Evolutionary conservation across 495 filamentous ascomycete species (phyloP).

Genomic region (Penicillium angulare): DNA sequence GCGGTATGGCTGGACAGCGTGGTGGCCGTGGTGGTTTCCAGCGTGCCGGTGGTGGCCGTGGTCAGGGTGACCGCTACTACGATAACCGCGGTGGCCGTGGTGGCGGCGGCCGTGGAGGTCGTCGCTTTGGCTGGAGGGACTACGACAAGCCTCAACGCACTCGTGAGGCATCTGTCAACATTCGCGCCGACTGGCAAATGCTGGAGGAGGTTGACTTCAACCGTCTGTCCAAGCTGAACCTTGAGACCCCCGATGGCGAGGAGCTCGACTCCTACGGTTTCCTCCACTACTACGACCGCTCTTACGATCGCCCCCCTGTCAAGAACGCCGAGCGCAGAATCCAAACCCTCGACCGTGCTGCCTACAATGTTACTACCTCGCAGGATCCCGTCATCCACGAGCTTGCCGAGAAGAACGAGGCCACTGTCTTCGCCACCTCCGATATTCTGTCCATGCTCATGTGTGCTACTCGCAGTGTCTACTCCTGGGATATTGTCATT

Average conservation of each 20-base stretch:
- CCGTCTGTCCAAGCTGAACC: constrained; percentile 88
- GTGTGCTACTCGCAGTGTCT: constrained; percentile 92
- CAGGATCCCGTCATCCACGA: constrained; percentile 96
- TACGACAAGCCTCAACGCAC: constrained; percentile 97
- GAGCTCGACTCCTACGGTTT: constrained; percentile 95
- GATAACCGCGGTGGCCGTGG: constrained; percentile 56
- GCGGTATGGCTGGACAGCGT: constrained; percentile 51
- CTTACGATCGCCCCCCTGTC: constrained; percentile 87
- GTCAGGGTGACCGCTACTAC: constrained; percentile 60
- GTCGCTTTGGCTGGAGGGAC: constrained; percentile 97
- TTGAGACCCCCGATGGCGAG: constrained; percentile 91
- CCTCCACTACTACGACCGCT: constrained; percentile 94
- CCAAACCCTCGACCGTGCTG: constrained; percentile 82
- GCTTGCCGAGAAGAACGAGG: constrained; percentile 92
- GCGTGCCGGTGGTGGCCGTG: constrained; percentile 66
- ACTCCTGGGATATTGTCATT: constrained; percentile 97
- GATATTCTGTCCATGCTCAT: constrained; percentile 98
- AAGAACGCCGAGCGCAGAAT: constrained; percentile 85
- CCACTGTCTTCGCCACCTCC: constrained; percentile 94
- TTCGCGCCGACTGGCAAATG: constrained; percentile 92
- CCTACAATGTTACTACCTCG: constrained; percentile 96
- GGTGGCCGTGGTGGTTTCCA: constrained; percentile 63
- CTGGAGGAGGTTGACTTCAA: constrained; percentile 98
- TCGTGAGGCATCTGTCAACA: constrained; percentile 89
- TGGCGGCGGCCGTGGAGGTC: constrained; percentile 49